Conservation (phyloP, 176 grass and related monocot species). For the Musa schizocarpa region DNA sequence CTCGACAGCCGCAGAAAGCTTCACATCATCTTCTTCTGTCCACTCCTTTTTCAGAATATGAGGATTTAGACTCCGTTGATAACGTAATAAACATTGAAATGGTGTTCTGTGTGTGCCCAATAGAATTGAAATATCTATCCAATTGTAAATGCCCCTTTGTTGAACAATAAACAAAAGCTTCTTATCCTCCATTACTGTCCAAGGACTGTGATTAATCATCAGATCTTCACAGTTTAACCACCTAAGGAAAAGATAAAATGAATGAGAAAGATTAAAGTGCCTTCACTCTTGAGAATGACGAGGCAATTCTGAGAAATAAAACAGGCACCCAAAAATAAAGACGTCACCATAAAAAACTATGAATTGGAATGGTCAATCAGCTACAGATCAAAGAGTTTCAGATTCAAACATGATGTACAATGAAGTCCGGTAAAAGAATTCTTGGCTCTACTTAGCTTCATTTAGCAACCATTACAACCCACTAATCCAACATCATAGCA, state of each 20-base stretch:
- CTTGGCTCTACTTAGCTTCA: no score
- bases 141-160: conserved; percentile 72
- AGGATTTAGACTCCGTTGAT: conserved; percentile 95
- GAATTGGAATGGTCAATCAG: no score
- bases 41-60: conserved; percentile 79
- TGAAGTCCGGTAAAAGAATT: no score
- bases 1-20: conserved; percentile 52
- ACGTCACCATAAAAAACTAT: no score
- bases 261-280: neutral
- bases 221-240: conserved; percentile 88
- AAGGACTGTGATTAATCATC: conserved; percentile 60
- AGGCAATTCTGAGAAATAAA: neutral
- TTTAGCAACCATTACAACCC: no score
- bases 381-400: no score
- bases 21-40: conserved; percentile 75
- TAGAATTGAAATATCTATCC: conserved; percentile 65
- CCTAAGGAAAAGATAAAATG: conserved; percentile 31
- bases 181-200: conserved; percentile 74
- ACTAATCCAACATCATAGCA: no score
- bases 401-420: no score
- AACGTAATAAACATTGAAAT: conserved; percentile 81
- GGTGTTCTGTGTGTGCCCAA: conserved; percentile 74
- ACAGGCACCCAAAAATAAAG: no score
- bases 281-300: neutral
- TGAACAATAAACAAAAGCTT: conserved; percentile 76